phyloP scores from a whole-genome alignment of 2,329 filamentous ascomycete species.

The Alternaria triticina region DNA sequence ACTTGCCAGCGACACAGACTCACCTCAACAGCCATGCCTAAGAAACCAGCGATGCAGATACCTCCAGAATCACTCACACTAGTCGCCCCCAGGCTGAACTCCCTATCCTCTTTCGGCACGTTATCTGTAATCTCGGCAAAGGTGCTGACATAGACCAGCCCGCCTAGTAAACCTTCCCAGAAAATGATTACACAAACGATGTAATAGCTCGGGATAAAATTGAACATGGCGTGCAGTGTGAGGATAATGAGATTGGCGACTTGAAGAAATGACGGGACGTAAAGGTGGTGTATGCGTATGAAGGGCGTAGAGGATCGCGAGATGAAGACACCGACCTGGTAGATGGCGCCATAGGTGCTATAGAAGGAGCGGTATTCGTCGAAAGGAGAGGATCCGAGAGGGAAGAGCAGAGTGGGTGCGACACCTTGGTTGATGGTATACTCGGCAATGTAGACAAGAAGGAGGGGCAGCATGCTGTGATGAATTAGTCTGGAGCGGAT shows the following conservation, averaged over 20 bases:
- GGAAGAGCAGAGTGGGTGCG: constrained; percentile 86
- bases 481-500: constrained; percentile 6
- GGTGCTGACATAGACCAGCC: constrained; percentile 85
- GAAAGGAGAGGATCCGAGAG: constrained; percentile 78
- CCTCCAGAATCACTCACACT: constrained; percentile 91
- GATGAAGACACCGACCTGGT: constrained; percentile 94
- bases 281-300: constrained; percentile 79
- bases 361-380: constrained; percentile 85
- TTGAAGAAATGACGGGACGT: constrained; percentile 82
- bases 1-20: constrained; percentile 86
- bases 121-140: constrained; percentile 93
- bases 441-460: constrained; percentile 93
- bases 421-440: constrained; percentile 98
- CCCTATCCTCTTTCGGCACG: constrained; percentile 76
- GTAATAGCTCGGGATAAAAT: constrained; percentile 55
- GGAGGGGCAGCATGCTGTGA: constrained; percentile 79
- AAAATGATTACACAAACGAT: constrained; percentile 85
- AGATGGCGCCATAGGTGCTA: constrained; percentile 91
- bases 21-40: constrained; percentile 83
- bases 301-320: constrained; percentile 92
- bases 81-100: constrained; percentile 89
- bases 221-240: constrained; percentile 74
- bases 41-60: constrained; percentile 84
- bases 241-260: constrained; percentile 77
- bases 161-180: constrained; percentile 92